Base-by-base conservation (phyloP, 305 asterid species). In the Rubia balearica region DNA sequence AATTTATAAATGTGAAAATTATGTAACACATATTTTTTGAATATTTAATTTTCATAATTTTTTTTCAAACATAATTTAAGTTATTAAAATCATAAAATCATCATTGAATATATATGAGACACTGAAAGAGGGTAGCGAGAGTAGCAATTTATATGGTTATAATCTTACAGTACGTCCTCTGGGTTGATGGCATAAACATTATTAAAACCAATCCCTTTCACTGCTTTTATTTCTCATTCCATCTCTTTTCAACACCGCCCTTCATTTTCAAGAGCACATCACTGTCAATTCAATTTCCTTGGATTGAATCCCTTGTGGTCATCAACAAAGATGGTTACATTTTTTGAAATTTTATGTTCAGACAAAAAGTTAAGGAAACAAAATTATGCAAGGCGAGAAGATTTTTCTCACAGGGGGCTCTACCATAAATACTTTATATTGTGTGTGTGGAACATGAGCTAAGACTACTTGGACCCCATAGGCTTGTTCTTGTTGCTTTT, bases 401-500 rank as follows among this genome's bases (percentile, higher is more conserved):
- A 65, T 1, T 17, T 65, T 24, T 45, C 12, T 24, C 60, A 64
- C 5, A 16, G 5, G 13, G 46, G 53, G 43, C 38, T 53, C 19
- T 40, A 65, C 67, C 5, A 41, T 40, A 22, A 36, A 16, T 10
- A 59, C 62, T 73, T 16, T 57, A 10, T 67, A 12, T 40, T 66
- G 60, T 53, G 1, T 53, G 1, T 24, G 8, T 24, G 60, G 45
- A 9, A 66, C 33, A 13, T 13, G 30, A 46, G 56, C 22, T 53
- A 27, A 61, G 49, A 48, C 81, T 83, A 88, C 76, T 80, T 88
- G 71, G 84, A 86, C 27, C 82, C 82, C 49, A 85, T 75, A 60
- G 62, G 73, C 76, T 88, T 92, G 70, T 66, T 90, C 79, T 82
- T 90, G 79, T 76, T 77, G 60, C 86, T 78, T 75, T 85, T 89